Evolutionary conservation across 441 rosid species (phyloP).

Genomic region (Aquilaria agallochum): DNA sequence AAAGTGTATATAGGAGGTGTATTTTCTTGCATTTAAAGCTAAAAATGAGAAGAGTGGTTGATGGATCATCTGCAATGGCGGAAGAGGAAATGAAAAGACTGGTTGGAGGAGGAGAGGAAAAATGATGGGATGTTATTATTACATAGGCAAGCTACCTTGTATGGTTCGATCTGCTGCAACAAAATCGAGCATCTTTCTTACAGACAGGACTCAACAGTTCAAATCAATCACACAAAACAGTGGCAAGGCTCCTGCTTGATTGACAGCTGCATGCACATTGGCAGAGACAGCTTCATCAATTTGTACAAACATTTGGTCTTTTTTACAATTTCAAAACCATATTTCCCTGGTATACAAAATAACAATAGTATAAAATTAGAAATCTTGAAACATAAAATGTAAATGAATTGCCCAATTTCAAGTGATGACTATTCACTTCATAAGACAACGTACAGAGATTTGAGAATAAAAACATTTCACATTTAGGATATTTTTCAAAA

Average conservation of each 20-base stretch:
- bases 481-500: too few species aligned
- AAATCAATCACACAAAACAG: conserved; percentile 18
- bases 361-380: too few species aligned
- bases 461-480: too few species aligned
- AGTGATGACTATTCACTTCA: too few species aligned
- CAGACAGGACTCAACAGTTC: conserved; percentile 18
- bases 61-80: background rate
- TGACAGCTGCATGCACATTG: conserved; percentile 2
- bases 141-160: conserved; percentile 7
- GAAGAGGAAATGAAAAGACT: conserved; percentile 11
- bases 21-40: conserved; percentile 4
- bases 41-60: background rate
- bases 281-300: background rate
- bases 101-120: conserved; percentile 1
- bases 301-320: too few species aligned
- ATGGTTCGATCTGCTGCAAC: background rate
- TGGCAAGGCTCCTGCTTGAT: conserved; percentile 4
- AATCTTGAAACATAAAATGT: too few species aligned
- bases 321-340: too few species aligned
- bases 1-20: too few species aligned
- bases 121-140: conserved; percentile 21
- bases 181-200: conserved; percentile 14
- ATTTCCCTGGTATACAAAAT: too few species aligned
- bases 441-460: too few species aligned
- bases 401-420: too few species aligned